Evolutionary conservation across 2,329 filamentous ascomycete genomes (phyloP), one percentile per base, ranked within the genome.

Genomic region (Helotiales sp.): DNA sequence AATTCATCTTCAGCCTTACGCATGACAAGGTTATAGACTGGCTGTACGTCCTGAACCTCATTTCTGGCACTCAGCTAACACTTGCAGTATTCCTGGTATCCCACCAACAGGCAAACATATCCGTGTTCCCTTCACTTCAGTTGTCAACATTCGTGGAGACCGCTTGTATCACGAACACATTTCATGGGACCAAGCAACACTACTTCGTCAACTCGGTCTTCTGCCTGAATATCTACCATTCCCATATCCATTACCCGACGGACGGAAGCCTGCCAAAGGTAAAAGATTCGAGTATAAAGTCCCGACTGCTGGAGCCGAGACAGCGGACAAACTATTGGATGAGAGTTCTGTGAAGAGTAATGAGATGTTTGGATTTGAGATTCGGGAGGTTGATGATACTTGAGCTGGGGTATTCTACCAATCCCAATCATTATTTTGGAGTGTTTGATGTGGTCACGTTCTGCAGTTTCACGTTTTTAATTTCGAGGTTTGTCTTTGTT

Each of bases 101-200:
- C 60, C 60, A 2, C 82, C 84, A 1, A 88, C 84, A 0, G 73
- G 76, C 27, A 75, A 74, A 58, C 67, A 73, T 8, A 72, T 88
- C 2, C 75, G 79, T n/a, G 76, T 89, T 5, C 86, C 87, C 0
- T 82, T 89, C 60, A 87, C 81, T 0, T 77, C 81, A 2, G 77
- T 90, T 0, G 86, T 90, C 4, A 87, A 87, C 55, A 79, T 90
- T 53, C 80, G 87, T 1, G 87, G 87, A 2, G 86, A 89, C 66
- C 76, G 86, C 0, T 72, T 90, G 0, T 88, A 84, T 63, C 85
- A 89, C 62, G 87, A 90, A 69, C 87, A 90, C 64, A 89, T 90
- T 42, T 75, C 79, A 13, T 90, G 87, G 86, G 87, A 90, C 58
- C 86, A 89, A 68, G 82, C 77, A 0, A 86, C 83, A 0, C 79